Evolutionary conservation across 208 protist genomes (phyloP), one percentile per base, ranked within the genome.

Genomic region (Strigomonas galati): DNA sequence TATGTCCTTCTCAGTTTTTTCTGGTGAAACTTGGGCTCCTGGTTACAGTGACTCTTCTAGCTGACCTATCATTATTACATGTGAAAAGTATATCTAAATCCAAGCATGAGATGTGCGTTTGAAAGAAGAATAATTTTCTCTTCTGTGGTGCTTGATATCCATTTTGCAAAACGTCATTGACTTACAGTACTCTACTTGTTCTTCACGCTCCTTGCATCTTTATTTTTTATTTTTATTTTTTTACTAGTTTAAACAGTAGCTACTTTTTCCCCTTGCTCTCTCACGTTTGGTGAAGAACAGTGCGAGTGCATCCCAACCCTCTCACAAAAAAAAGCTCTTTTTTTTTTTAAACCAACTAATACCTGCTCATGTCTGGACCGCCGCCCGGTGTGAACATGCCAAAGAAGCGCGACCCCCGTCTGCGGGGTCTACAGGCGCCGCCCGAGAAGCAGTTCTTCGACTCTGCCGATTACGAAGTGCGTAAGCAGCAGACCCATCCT

Each of bases 401-500:
- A 21, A 95, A 91, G 71, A 95, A 95, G 69, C 66, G 74, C 19
- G 89, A 95, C 46, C 89, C 89, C 24, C 89, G 85, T 40, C 82
- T 95, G 48, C 83, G 85, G 19, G 82, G 79, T 24, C 40, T 95
- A 66, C 78, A 92, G 71, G 74, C 81, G 35, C 89, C 89, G 10
- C 74, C 35, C 43, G 68, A 78, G 57, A 82, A 92, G 52, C 79
- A 92, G 67, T 95, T 91, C 69, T 95, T 95, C 61, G 89, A 95
- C 67, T 95, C 89, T 6, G 89, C 89, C 0, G 85, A 95, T 63
- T 92, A 95, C 62, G 89, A 95, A 60, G 89, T 95, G 43, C 78
- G 85, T 15, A 84, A 83, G 73, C 85, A 94, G 69, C 77, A 82
- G 52, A 66, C 80, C 40, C 71, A 84, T 44, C 51, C 62, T 23